phyloP scores from a whole-genome alignment of 768 basidiomycete genomes.

The Mycena haematopus region DNA sequence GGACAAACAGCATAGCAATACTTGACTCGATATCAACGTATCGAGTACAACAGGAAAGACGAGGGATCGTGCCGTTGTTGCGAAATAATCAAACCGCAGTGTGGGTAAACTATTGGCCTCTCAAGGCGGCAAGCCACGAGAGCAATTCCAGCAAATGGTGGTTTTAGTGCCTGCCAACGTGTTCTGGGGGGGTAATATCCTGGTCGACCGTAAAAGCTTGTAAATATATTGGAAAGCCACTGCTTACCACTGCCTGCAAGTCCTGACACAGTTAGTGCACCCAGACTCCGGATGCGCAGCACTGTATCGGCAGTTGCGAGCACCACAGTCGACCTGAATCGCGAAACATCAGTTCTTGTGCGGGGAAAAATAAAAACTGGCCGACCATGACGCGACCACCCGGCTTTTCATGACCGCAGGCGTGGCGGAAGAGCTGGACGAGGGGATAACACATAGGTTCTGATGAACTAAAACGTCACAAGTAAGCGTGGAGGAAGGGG shows the following conservation, averaged over 20 bases:
- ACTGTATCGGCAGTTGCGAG: constrained; percentile 51
- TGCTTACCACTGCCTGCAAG: constrained; percentile 49
- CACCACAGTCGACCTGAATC: constrained; percentile 50
- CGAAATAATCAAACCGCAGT: too few species aligned
- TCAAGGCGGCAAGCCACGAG: background rate
- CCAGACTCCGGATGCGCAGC: constrained; percentile 37
- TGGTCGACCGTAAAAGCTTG: background rate
- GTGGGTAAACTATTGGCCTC: too few species aligned
- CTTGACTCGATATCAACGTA: too few species aligned
- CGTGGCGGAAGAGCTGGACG: constrained; percentile 42
- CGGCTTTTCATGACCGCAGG: constrained; percentile 46
- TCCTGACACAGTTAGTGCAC: constrained; percentile 45
- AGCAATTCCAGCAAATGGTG: constrained; percentile 5
- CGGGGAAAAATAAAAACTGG: constrained; percentile 16
- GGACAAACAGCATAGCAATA: too few species aligned
- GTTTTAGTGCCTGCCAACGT: background rate
- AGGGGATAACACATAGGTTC: constrained; percentile 52
- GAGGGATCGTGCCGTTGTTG: too few species aligned
- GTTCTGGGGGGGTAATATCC: constrained; percentile 4
- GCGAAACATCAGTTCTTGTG: background rate
- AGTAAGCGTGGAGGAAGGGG: too few species aligned
- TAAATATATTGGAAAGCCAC: background rate
- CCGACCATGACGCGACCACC: constrained; percentile 31
- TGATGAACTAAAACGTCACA: background rate
- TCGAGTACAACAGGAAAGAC: too few species aligned